A percentile compares a stretch with the other conserved stretches of the same genome.
Evolutionary conservation across 1,284 basidiomycete species (phyloP).

Genomic region (Ganoderma lucidum): DNA sequence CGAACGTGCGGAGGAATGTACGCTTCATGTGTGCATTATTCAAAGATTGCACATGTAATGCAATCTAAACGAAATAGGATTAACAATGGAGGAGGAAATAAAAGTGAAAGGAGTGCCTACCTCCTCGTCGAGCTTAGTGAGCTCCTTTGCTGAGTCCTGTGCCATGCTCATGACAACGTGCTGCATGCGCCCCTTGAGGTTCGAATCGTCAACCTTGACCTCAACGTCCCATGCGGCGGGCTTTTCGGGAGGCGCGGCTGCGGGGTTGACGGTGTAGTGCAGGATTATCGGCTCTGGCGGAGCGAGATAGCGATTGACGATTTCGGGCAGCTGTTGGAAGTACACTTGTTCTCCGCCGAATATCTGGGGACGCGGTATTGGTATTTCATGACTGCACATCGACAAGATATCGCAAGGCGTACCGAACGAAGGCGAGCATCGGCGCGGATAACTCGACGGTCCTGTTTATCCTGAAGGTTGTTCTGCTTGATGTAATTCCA

Average conservation of each 20-base stretch:
- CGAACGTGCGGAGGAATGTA: slow-evolving; percentile 88
- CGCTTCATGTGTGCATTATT: slow-evolving; percentile 88
- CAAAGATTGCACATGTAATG: slow-evolving; percentile 81
- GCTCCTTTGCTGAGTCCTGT: slow-evolving; percentile 71
- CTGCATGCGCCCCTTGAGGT: slow-evolving; percentile 79
- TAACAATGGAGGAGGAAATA: neutral
- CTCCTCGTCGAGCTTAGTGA: slow-evolving; percentile 89
- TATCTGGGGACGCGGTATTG: slow-evolving; percentile 53
- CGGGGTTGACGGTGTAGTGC: slow-evolving; percentile 78
- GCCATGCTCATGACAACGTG: slow-evolving; percentile 77
- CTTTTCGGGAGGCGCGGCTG: slow-evolving; percentile 63
- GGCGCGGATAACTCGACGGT: slow-evolving; percentile 80
- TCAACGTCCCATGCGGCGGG: slow-evolving; percentile 88
- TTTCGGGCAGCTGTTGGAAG: slow-evolving; percentile 88
- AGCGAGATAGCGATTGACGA: slow-evolving; percentile 82
- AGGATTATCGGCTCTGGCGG: slow-evolving; percentile 87
- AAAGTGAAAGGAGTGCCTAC: slow-evolving; percentile 47
- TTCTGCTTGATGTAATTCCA: slow-evolving; percentile 95
- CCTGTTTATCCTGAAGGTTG: slow-evolving; percentile 90
- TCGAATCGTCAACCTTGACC: slow-evolving; percentile 87
- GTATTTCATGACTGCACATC: neutral
- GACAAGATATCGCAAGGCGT: slow-evolving; percentile 30
- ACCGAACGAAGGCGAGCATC: slow-evolving; percentile 79
- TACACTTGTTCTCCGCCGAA: slow-evolving; percentile 69
- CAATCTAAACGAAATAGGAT: slow-evolving; percentile 59